phyloP scores from a whole-genome alignment of 257 asterid species.

The Solanum habrochaites region DNA sequence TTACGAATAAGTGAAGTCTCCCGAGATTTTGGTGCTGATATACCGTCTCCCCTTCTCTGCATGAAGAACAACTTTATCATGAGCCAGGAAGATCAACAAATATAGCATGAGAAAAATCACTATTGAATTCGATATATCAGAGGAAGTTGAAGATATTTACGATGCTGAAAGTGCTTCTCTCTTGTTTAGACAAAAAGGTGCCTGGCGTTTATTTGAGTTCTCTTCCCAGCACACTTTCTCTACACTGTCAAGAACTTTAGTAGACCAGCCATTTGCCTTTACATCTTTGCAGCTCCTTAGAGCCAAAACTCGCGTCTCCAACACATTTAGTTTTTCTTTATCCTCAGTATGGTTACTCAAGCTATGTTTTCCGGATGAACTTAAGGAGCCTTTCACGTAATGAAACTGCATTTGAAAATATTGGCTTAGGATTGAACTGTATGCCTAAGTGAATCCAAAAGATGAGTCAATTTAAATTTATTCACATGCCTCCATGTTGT shows the following conservation, averaged over 20 bases:
- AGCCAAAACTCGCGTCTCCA: slow-evolving; percentile 23
- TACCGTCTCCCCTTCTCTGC: slow-evolving; percentile 39
- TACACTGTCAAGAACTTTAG: slow-evolving; percentile 24
- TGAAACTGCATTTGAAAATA: slow-evolving; percentile 44
- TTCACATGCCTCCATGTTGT: slow-evolving; percentile 71
- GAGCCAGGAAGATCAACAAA: background rate
- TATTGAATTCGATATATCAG: background rate
- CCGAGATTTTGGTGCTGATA: slow-evolving; percentile 12
- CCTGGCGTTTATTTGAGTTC: slow-evolving; percentile 13
- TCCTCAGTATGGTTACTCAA: slow-evolving; percentile 1
- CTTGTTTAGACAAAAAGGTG: slow-evolving; percentile 68
- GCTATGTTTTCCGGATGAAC: background rate
- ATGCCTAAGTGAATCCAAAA: background rate
- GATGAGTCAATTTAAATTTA: background rate
- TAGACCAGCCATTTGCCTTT: slow-evolving; percentile 57
- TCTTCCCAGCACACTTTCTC: slow-evolving; percentile 76
- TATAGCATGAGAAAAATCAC: background rate
- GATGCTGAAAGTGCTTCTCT: slow-evolving; percentile 21
- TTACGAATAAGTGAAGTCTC: slow-evolving; percentile 41
- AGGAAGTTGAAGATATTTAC: slow-evolving; percentile 33
- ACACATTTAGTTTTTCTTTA: background rate
- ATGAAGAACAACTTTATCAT: slow-evolving; percentile 6
- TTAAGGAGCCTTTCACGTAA: slow-evolving; percentile 20
- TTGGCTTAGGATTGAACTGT: slow-evolving; percentile 2
- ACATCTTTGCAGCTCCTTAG: slow-evolving; percentile 59